Base-by-base conservation (phyloP, 1,284 basidiomycete genomes). In the Cerrena zonata region DNA sequence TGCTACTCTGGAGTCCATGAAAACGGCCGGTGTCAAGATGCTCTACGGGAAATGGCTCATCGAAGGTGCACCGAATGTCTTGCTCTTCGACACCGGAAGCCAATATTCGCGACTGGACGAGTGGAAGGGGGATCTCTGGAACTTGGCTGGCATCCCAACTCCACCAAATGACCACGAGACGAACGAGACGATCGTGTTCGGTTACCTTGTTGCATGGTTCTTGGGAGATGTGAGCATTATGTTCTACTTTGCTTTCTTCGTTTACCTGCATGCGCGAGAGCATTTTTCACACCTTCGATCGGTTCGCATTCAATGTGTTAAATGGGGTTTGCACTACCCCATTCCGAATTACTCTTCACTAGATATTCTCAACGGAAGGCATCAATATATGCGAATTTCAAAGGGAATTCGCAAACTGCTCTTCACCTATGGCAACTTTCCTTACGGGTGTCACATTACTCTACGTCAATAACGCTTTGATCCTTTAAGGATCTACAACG, bases 151-250 rank as follows among this genome's bases (percentile, higher is more conserved):
- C 41, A 99, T 99, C 56, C 95, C 95, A 2, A 90, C 91, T 21
- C 95, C 95, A 7, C 90, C 91, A 2, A 91, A 91, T 63, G 95
- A 99, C 69, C 87, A 90, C 67, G 95, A 98, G 71, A 98, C 94
- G 25, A 99, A 99, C 77, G 94, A 99, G 68, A 90, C 94, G n/a
- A 93, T 99, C 64, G 77, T 97, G 52, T 94, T 98, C 71, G 95
- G 95, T n/a, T 98, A 99, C 71, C 84, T 99, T 56, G 89, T 95
- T 48, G 93, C 95, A n/a, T 99, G 95, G 95, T 98, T 99, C 77
- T 79, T 99, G 22, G 95, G 95, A 61, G 94, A 97, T 76, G 91
- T 92, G 56, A n/a, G n/a, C n/a, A 27, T 19, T 15, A 15, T 3
- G 2, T 21, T 25, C 27, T 38, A 22, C 27, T n/a, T 38, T 34